These are phyloP conservation scores for Pyrus hybrid DNA, from an alignment of 331 rosid species.

Conservation along the genomic window DNA sequence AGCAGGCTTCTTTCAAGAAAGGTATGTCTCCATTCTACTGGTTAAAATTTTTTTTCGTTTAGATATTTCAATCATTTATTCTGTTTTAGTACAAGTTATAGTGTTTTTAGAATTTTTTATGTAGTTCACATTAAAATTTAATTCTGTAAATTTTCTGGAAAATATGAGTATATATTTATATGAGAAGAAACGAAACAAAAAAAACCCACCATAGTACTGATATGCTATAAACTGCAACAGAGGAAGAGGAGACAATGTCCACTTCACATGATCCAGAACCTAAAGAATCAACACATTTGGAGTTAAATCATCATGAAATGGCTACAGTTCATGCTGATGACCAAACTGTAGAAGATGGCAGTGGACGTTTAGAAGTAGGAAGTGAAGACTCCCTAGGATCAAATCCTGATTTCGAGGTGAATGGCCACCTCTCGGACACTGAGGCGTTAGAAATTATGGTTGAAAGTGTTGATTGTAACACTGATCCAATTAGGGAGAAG, in stretches of 20 bases:
- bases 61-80: neutral
- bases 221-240: slow-evolving; percentile 30
- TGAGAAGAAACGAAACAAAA: neutral
- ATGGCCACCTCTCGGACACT: neutral
- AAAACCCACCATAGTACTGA: neutral
- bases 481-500: slow-evolving; percentile 6
- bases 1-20: slow-evolving; percentile 33
- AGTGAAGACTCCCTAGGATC: slow-evolving; percentile 10
- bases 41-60: neutral
- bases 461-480: slow-evolving; percentile 8
- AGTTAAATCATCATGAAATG: slow-evolving; percentile 18
- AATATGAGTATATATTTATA: neutral
- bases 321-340: slow-evolving; percentile 12
- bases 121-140: neutral
- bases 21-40: slow-evolving; percentile 19
- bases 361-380: slow-evolving; percentile 11
- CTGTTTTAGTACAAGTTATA: neutral
- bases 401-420: neutral
- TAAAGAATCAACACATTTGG: slow-evolving; percentile 14
- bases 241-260: slow-evolving; percentile 15
- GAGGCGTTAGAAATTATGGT: neutral
- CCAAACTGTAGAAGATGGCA: slow-evolving; percentile 16
- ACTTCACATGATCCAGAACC: slow-evolving; percentile 26
- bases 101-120: neutral
- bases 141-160: neutral